Percentiles rank a stretch among this genome's conserved stretches.
Conservation (phyloP, 2,329 filamentous ascomycete species). For the Fusarium nurragi region DNA sequence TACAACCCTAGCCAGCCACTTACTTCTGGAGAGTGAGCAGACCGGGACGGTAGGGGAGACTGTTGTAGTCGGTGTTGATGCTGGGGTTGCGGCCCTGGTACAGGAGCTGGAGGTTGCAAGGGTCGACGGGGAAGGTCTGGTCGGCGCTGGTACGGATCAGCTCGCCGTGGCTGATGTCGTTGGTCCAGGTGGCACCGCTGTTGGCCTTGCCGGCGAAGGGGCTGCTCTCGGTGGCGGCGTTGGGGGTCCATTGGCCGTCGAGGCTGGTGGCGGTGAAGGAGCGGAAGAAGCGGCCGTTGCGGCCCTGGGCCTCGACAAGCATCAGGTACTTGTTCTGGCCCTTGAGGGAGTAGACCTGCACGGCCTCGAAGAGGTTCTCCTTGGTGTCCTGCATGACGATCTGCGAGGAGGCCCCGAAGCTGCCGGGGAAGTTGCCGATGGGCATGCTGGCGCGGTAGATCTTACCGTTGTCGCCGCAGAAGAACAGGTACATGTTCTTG, state of each 20-base stretch:
- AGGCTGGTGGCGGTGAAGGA: conserved; percentile 67
- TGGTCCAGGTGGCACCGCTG: conserved; percentile 70
- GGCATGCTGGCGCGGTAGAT: conserved; percentile 73
- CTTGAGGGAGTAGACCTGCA: conserved; percentile 70
- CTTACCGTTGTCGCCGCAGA: conserved; percentile 71
- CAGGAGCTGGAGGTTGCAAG: conserved; percentile 71
- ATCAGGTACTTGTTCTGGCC: conserved; percentile 69
- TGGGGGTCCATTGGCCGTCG: conserved; percentile 65
- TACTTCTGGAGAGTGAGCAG: conserved; percentile 12
- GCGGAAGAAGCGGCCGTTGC: conserved; percentile 47
- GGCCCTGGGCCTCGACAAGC: conserved; percentile 71
- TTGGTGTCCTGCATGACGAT: conserved; percentile 54
- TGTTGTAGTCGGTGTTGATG: conserved; percentile 54
- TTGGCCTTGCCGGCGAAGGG: conserved; percentile 75
- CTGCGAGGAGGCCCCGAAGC: conserved; percentile 61
- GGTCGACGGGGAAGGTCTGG: conserved; percentile 70
- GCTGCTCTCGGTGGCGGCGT: conserved; percentile 63
- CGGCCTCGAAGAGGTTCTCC: conserved; percentile 71
- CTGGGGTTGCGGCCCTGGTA: conserved; percentile 65
- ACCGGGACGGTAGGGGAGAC: conserved; percentile 15
- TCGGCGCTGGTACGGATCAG: conserved; percentile 65
- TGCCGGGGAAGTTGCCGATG: conserved; percentile 68
- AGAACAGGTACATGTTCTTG: conserved; percentile 73
- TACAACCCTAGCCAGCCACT: background rate
- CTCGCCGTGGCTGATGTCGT: conserved; percentile 74